Evolutionary conservation across 306 rosid genomes (phyloP), one percentile per base, ranked within the genome.

Genomic region (Vigna angularis): DNA sequence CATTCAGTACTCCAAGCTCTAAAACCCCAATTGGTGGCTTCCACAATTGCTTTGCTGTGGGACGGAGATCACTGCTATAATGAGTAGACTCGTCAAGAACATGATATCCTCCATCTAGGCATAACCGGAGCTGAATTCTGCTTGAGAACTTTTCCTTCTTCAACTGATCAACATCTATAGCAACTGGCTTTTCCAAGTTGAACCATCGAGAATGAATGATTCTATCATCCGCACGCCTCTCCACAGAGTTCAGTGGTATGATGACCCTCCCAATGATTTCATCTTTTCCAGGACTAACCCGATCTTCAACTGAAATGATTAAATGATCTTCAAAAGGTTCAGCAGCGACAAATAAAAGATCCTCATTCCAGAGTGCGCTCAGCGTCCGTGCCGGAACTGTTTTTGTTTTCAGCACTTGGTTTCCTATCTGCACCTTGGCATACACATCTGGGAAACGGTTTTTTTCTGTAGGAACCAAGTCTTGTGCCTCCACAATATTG

Each of bases 401-500:
- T 72, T 83, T 86, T 34, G 89, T 86, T 72, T 83, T 86, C 83
- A 83, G 57, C 75, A 83, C 87, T 47, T 86, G 87, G 87, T 73
- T 79, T 59, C 89, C 87, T 49, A 83, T 76, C 58, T 83, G 82
- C 20, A 76, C 89, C 76, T 83, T 83, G 45, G 83, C 87, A 73
- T 80, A 83, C 16, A 78, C 87, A 55, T 86, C 89, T 0, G 87
- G 89, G 14, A 86, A 86, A 53, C 85, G 87, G 14, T 72, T 83
- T 64, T 62, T 83, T 77, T 86, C 89, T 0, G 87, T 79, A 12
- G 85, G 85, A 72, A 86, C 76, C 73, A 83, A 66, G 80, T 86
- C 89, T 72, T 86, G 89, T 15, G 89, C 89, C 77, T 86, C 89
- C 2, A 86, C 85, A 2, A 91, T 75, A 42, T 89, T 91, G 30